These are phyloP conservation scores for Candida tammaniensis DNA, from an alignment of 805 yeast genomes.

Conservation along the genomic window DNA sequence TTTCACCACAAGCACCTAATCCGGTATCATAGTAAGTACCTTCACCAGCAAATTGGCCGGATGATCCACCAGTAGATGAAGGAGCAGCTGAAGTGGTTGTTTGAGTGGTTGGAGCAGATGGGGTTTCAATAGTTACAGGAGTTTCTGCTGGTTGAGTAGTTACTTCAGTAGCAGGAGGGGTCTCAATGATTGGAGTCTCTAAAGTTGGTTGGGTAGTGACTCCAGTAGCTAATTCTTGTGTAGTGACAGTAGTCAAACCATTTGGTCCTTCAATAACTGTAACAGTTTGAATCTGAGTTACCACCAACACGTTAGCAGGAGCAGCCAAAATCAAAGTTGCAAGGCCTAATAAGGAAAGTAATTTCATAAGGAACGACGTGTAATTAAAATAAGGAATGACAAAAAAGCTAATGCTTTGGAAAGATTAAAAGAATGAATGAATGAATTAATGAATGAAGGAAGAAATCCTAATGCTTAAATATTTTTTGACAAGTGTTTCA, in stretches of 20 bases:
- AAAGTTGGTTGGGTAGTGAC: neutral
- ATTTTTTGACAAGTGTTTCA: too few relatives aligned
- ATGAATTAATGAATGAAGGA: constrained; percentile 7
- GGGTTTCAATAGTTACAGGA: constrained; percentile 7
- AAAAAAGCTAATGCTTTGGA: neutral
- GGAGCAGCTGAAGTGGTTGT: constrained; percentile 12
- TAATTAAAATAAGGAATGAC: constrained; percentile 8
- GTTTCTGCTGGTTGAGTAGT: constrained; percentile 1
- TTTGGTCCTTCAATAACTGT: constrained; percentile 17
- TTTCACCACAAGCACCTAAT: constrained; percentile 55
- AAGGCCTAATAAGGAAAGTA: constrained; percentile 9
- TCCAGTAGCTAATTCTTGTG: constrained; percentile 12
- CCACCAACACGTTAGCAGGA: constrained; percentile 25
- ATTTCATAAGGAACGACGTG: constrained; percentile 11
- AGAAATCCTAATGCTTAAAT: constrained; percentile 1
- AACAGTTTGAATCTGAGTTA: constrained; percentile 19
- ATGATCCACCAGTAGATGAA: constrained; percentile 8
- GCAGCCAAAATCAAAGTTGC: constrained; percentile 17
- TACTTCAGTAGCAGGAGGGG: constrained; percentile 2
- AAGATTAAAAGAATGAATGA: constrained; percentile 12
- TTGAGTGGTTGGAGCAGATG: constrained; percentile 11
- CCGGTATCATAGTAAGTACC: constrained; percentile 50
- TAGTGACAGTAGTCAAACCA: constrained; percentile 12
- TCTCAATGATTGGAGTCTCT: neutral
- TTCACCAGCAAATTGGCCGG: constrained; percentile 20